These are phyloP conservation scores for Ligustrum vulgare DNA, from an alignment of 257 asterid species.

Conservation along the genomic window DNA sequence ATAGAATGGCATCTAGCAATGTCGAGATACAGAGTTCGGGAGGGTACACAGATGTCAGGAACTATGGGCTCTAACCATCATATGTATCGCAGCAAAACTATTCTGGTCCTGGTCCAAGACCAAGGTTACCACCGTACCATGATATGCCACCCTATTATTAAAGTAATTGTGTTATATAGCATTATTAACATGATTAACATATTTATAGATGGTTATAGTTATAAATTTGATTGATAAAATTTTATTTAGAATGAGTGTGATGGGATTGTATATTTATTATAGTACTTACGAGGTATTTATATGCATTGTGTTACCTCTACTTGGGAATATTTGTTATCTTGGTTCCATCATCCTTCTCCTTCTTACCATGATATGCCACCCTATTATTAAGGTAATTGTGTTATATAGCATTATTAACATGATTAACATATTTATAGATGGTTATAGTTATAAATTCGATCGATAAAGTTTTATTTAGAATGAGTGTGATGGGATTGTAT, in stretches of 20 bases:
- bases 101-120: constrained; percentile 66
- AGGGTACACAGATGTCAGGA: constrained; percentile 71
- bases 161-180: constrained; percentile 44
- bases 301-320: background rate
- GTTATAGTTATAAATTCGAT: background rate
- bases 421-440: background rate
- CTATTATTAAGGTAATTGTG: constrained; percentile 69
- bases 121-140: constrained; percentile 77
- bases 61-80: constrained; percentile 46
- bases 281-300: background rate
- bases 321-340: background rate
- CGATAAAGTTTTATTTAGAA: no score
- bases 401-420: background rate
- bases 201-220: background rate
- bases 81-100: constrained; percentile 62
- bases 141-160: constrained; percentile 81
- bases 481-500: background rate
- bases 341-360: background rate
- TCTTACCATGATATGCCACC: constrained; percentile 79
- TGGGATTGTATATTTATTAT: no score
- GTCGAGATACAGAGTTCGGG: constrained; percentile 66
- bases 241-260: background rate
- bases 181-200: background rate
- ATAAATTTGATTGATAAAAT: no score
- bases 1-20: constrained; percentile 61